Conservation (phyloP, 176 grass and related monocot species). For the Bothriochloa decipiens region DNA sequence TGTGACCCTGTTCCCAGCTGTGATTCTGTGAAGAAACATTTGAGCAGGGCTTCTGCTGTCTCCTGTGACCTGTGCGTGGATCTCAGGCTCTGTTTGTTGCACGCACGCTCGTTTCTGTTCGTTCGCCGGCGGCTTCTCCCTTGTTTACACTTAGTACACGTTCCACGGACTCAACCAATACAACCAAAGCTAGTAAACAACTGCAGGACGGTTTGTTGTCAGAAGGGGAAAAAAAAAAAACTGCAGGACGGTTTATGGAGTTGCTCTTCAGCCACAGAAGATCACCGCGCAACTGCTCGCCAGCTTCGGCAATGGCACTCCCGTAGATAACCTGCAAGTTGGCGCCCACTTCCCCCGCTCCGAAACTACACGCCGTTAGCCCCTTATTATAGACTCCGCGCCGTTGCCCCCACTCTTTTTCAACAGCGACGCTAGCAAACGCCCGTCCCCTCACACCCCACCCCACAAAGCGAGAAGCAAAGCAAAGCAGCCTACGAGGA, state of each 20-base stretch:
- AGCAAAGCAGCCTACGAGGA: background rate
- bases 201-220: background rate
- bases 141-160: background rate
- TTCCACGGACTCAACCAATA: no score
- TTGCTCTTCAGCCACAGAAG: slow-evolving; percentile 11
- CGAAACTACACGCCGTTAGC: slow-evolving; percentile 44
- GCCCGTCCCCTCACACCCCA: background rate
- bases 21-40: background rate
- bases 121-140: background rate
- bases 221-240: no score
- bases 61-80: background rate
- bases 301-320: slow-evolving; percentile 2
- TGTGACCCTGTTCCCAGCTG: no score
- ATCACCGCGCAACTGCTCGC: background rate
- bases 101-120: background rate
- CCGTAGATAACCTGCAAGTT: background rate
- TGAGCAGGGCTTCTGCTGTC: background rate
- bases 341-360: background rate
- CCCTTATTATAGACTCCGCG: slow-evolving; percentile 28
- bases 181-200: no score
- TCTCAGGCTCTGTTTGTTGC: background rate
- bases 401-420: background rate
- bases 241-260: background rate
- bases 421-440: slow-evolving; percentile 41
- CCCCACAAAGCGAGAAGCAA: background rate